Evolutionary conservation across 345 rosid genomes (phyloP), one percentile per base, ranked within the genome.

Genomic region (Hibiscus trionum): DNA sequence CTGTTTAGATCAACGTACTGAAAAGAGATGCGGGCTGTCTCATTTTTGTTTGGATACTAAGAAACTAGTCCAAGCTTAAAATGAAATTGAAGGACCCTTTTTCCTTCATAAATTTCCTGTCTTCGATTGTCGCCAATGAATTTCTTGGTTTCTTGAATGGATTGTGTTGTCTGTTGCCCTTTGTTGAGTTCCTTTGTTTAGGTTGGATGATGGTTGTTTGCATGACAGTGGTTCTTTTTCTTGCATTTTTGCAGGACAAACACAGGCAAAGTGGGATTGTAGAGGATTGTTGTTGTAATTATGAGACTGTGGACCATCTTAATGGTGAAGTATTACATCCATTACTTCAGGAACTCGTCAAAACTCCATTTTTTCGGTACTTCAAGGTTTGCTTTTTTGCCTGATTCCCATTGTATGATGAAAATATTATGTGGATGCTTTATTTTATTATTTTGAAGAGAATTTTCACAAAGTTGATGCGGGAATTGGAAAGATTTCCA

Each of bases 261-360:
- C 80, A 80, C 53, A 81, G 81, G 76, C 85, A 84, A 75, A 84
- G 74, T 53, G 99, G 99, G 35, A 79, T 88, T 62, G 88, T 95
- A 8, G 96, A 92, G 83, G 99, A 87, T 64, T 95, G 97, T 77
- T 90, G 96, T 71, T 92, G 99, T 63, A 92, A 92, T 73, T 92
- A 90, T n/a, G 93, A 95, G 81, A 90, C 93, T 12, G 98, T 90
- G 24, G 86, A 91, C 73, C 70, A 72, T 71, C 76, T 93, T 6
- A 95, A 95, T 76, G 78, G 73, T 11, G 82, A 89, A 69, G 87
- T 87, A 29, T 79, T 90, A 84, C 76, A 90, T 86, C 97, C 99
- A 55, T 69, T 82, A 44, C 93, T 95, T 66, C 93, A 88, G 70
- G 90, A 90, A 35, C 93, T 95, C 39, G 94, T 92, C 29, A 85